Evolutionary conservation across 805 yeast species (phyloP).

Genomic region (Starmerella riodocensis): DNA sequence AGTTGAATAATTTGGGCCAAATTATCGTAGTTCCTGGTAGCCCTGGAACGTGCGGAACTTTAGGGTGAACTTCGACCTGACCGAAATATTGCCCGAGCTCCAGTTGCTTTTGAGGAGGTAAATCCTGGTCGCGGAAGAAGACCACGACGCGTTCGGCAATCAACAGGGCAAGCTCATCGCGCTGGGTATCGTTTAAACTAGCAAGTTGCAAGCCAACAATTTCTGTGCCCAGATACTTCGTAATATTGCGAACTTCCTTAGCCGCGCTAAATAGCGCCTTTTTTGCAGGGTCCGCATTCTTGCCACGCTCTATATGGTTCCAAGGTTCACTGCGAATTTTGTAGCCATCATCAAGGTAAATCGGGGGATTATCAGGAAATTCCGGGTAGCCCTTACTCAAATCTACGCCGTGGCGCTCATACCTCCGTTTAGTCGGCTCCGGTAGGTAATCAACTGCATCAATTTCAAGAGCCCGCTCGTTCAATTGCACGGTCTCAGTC

Average conservation of each 20-base stretch:
- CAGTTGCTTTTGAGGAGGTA: constrained; percentile 32
- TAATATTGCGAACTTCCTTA: constrained; percentile 31
- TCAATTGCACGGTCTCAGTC: neutral
- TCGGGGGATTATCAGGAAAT: constrained; percentile 11
- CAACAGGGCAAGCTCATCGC: constrained; percentile 37
- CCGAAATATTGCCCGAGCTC: constrained; percentile 38
- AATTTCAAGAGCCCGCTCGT: constrained; percentile 1
- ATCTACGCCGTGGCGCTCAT: constrained; percentile 10
- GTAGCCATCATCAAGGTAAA: constrained; percentile 10
- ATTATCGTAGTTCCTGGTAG: constrained; percentile 33
- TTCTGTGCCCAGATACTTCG: constrained; percentile 39
- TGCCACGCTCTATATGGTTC: constrained; percentile 13
- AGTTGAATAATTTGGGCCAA: constrained; percentile 37
- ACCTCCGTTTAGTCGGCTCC: constrained; percentile 7
- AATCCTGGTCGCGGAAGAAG: constrained; percentile 38
- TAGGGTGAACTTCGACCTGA: constrained; percentile 32
- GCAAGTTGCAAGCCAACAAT: constrained; percentile 36
- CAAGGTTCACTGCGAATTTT: constrained; percentile 10
- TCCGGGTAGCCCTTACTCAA: constrained; percentile 12
- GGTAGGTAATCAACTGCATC: constrained; percentile 7
- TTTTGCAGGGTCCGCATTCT: constrained; percentile 14
- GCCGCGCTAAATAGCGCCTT: constrained; percentile 33
- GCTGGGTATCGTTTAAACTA: constrained; percentile 33
- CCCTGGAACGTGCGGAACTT: constrained; percentile 26
- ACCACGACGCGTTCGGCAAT: constrained; percentile 41